Conservation (phyloP, 805 yeast species). For the Starmerella floricola region DNA sequence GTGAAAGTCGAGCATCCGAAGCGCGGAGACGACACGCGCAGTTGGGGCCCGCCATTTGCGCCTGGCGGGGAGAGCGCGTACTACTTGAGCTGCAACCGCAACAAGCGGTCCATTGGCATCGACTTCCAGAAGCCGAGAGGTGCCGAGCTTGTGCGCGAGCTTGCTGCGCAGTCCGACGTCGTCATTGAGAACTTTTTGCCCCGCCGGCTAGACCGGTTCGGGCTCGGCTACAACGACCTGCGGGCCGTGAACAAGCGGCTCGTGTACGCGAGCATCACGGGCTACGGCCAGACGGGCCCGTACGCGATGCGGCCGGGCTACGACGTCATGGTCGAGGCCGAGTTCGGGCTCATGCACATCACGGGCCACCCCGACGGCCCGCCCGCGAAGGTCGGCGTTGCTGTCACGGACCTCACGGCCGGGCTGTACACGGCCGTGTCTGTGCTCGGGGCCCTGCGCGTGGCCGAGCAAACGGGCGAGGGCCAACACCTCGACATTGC, state of each 20-base stretch:
- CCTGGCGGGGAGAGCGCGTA: conserved; percentile 32
- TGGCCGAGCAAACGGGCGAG: conserved; percentile 27
- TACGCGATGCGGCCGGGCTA: conserved; percentile 32
- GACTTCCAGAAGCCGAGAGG: conserved; percentile 30
- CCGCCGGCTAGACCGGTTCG: conserved; percentile 30
- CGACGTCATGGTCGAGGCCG: conserved; percentile 37
- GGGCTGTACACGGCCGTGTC: conserved; percentile 32
- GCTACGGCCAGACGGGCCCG: conserved; percentile 36
- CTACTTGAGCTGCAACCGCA: conserved; percentile 31
- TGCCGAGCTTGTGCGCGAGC: conserved; percentile 25
- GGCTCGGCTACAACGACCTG: conserved; percentile 28
- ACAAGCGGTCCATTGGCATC: conserved; percentile 31
- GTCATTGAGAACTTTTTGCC: conserved; percentile 34
- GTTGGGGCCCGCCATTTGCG: conserved; percentile 38
- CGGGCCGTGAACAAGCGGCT: conserved; percentile 24
- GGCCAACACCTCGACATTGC: conserved; percentile 33
- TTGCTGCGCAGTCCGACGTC: conserved; percentile 29
- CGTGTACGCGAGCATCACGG: conserved; percentile 33
- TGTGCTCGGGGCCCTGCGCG: conserved; percentile 31
- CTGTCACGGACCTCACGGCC: conserved; percentile 34
- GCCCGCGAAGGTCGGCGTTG: conserved; percentile 36
- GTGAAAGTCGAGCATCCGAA: conserved; percentile 33
- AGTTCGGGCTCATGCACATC: conserved; percentile 36
- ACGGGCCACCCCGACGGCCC: conserved; percentile 33
- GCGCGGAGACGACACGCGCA: conserved; percentile 35